Evolutionary conservation across 208 protist genomes (phyloP).

Genomic region (Acanthamoeba royreba): DNA sequence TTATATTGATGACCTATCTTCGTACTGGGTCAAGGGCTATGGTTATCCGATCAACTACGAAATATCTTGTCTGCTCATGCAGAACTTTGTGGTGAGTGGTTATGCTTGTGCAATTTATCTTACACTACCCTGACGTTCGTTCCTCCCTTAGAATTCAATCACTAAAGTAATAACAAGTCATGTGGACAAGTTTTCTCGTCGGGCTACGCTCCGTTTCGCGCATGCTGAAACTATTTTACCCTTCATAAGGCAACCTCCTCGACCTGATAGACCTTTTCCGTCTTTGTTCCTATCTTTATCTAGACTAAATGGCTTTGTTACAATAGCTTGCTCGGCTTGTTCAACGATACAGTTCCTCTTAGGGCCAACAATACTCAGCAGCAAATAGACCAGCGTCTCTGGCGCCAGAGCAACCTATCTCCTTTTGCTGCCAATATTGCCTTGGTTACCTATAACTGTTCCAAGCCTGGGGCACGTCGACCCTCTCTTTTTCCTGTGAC

Average conservation of each 20-base stretch:
- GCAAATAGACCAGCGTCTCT: not conserved
- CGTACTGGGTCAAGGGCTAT: slow-evolving; percentile 4
- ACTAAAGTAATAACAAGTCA: not conserved
- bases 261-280: not conserved
- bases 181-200: not conserved
- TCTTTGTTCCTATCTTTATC: not conserved
- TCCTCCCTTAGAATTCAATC: not conserved
- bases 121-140: not conserved
- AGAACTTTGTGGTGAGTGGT: not conserved
- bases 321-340: not conserved
- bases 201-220: not conserved
- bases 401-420: not conserved
- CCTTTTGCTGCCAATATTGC: not conserved
- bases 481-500: not conserved
- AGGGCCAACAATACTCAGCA: not conserved
- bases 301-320: no score
- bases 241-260: not conserved
- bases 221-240: not conserved
- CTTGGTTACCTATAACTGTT: not conserved
- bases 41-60: slow-evolving; percentile 16
- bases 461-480: not conserved
- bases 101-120: not conserved
- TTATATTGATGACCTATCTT: not conserved
- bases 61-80: not conserved
- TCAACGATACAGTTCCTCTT: not conserved